These are phyloP conservation scores for Fistulinella prunicolor DNA, from an alignment of 768 basidiomycete genomes.

Conservation along the genomic window DNA sequence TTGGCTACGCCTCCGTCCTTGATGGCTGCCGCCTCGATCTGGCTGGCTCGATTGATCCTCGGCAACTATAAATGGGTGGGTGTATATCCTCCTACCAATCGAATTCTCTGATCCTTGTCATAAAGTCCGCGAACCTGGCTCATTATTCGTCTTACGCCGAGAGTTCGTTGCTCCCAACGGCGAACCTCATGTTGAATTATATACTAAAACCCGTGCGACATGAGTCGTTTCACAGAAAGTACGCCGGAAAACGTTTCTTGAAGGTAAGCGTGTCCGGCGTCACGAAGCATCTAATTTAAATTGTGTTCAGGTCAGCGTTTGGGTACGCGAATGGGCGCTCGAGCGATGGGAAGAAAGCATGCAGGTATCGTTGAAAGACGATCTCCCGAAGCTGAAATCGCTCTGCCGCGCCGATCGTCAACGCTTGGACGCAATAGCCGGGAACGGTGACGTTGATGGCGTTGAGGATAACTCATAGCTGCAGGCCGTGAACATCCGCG, in stretches of 20 bases:
- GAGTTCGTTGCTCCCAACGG: slow-evolving; percentile 72
- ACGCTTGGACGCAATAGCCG: slow-evolving; percentile 10
- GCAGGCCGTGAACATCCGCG: neutral
- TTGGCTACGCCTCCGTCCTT: slow-evolving; percentile 72
- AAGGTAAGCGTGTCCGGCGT: slow-evolving; percentile 50
- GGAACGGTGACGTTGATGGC: slow-evolving; percentile 8
- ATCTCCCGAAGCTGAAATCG: slow-evolving; percentile 42
- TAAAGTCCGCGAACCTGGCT: slow-evolving; percentile 75
- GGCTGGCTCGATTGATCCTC: slow-evolving; percentile 79
- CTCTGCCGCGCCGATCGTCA: slow-evolving; percentile 20
- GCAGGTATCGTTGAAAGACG: slow-evolving; percentile 55
- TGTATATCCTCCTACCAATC: slow-evolving; percentile 4
- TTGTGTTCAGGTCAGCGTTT: slow-evolving; percentile 65
- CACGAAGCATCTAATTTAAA: neutral
- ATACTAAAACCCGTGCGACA: slow-evolving; percentile 69
- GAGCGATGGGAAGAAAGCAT: slow-evolving; percentile 66
- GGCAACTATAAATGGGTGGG: slow-evolving; percentile 87
- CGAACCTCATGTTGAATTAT: slow-evolving; percentile 86
- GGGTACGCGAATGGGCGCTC: slow-evolving; percentile 82
- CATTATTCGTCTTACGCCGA: slow-evolving; percentile 89
- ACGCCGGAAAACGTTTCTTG: slow-evolving; percentile 77
- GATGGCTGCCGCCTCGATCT: slow-evolving; percentile 80
- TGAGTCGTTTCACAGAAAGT: slow-evolving; percentile 85
- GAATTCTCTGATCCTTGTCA: slow-evolving; percentile 11
- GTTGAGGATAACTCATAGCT: slow-evolving; percentile 11